Conservation (phyloP, 2,329 filamentous ascomycete species). For the Phaeomoniella chlamydospora region DNA sequence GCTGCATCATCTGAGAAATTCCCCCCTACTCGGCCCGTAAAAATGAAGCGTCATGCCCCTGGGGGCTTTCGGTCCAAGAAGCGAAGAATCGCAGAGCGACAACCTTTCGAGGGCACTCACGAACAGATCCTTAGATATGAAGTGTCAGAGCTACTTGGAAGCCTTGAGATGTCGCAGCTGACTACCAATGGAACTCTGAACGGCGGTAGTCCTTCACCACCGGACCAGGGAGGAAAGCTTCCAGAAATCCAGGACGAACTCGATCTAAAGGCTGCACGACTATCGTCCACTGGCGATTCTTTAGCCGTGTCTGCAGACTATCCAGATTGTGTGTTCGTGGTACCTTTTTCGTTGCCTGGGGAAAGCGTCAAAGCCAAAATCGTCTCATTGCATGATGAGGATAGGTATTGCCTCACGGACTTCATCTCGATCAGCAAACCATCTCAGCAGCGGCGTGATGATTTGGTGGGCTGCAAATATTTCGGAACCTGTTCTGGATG, state of each 20-base stretch:
- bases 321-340: conserved; percentile 56
- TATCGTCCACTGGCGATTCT: conserved; percentile 88
- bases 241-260: conserved; percentile 60
- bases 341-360: conserved; percentile 79
- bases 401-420: conserved; percentile 64
- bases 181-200: too few relatives aligned
- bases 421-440: conserved; percentile 64
- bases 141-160: neutral
- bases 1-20: neutral
- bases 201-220: neutral
- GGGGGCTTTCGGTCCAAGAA: neutral
- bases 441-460: conserved; percentile 62
- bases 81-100: neutral
- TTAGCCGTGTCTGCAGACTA: conserved; percentile 55
- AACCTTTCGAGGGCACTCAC: neutral
- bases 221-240: conserved; percentile 18
- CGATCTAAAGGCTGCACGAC: conserved; percentile 63
- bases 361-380: conserved; percentile 69
- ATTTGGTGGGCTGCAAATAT: conserved; percentile 67
- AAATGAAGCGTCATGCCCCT: neutral
- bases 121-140: neutral
- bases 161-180: too few relatives aligned
- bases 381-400: conserved; percentile 51
- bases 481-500: conserved; percentile 81
- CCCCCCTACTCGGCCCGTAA: too few relatives aligned